Evolutionary conservation across 1,284 basidiomycete genomes (phyloP), one percentile per base, ranked within the genome.

Genomic region (Hypsizygus ulmarius): DNA sequence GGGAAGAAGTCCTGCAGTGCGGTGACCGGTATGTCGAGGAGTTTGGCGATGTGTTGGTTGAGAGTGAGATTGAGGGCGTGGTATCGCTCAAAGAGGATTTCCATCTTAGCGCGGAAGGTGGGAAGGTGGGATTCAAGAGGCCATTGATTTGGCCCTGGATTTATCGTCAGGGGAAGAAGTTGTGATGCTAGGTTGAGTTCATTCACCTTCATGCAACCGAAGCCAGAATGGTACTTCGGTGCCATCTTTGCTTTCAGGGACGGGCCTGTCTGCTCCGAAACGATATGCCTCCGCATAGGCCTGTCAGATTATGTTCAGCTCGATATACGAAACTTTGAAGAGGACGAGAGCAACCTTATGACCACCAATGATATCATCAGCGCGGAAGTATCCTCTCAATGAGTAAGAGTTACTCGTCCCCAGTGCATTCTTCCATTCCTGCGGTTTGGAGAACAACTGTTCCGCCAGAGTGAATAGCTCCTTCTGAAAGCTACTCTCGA

Each of bases 141-240:
- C 61, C 62, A 64, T 51, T 64, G 62, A 21, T 64, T 63, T 1
- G 61, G 62, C 33, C 62, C 62, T 63, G 42, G n/a, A 16, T 9
- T 19, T 30, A 37, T 25, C 12, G 15, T 5, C 8, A 33, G 25
- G 9, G 32, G 12, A 10, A n/a, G 18, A 14, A 14, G 15, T 4
- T 11, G 9, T 10, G 8, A 15, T 27, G 25, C 18, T 39, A 2
- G 16, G 8, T 14, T 21, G 33, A 16, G 11, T 19, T 25, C 19
- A 25, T 33, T 27, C 36, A 56, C 57, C 57, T 54, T 57, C 52
- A 25, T 59, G 57, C 18, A 59, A 42, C 27, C 52, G 49, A 16
- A 57, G 41, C 57, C 57, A 59, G 44, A 59, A 59, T 44, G 57
- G 57, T n/a, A 51, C 54, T 11, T 51, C 48, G n/a, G 10, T 0